phyloP scores from a whole-genome alignment of 177 flowering plant species.

The Tripterygium wilfordii region DNA sequence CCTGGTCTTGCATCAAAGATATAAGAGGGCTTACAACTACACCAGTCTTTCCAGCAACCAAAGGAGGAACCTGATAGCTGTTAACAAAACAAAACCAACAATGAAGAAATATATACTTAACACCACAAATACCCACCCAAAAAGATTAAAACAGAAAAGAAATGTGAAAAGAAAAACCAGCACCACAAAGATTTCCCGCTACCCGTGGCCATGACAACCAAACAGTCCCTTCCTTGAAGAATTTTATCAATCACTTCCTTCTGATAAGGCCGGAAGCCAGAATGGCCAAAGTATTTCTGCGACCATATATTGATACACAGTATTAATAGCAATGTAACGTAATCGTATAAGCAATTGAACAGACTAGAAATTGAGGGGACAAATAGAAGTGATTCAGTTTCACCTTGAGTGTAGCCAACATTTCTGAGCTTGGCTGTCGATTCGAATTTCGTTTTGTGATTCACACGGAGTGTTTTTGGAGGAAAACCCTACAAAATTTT shows the following conservation, averaged over 20 bases:
- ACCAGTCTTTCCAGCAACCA: slow-evolving; percentile 42
- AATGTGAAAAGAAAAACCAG: too few species aligned
- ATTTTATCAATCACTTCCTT: slow-evolving; percentile 44
- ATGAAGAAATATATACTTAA: neutral
- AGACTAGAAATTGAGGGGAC: too few species aligned
- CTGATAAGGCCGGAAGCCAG: slow-evolving; percentile 46
- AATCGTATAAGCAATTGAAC: too few species aligned
- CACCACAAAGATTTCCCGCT: slow-evolving; percentile 70
- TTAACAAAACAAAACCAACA: neutral
- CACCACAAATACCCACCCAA: neutral
- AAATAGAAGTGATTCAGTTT: too few species aligned
- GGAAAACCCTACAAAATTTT: too few species aligned
- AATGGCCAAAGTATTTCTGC: slow-evolving; percentile 49
- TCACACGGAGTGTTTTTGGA: too few species aligned
- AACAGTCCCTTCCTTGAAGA: slow-evolving; percentile 37
- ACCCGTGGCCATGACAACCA: slow-evolving; percentile 70
- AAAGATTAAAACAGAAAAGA: neutral
- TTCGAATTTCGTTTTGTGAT: too few species aligned
- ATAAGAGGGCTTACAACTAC: slow-evolving; percentile 59
- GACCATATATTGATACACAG: too few species aligned
- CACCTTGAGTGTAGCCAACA: too few species aligned
- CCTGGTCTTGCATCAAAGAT: slow-evolving; percentile 72
- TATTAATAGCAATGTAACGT: too few species aligned
- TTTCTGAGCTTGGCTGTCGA: too few species aligned
- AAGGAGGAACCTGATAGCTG: slow-evolving; percentile 66